A percentile compares a stretch with the other conserved stretches of the same genome.
Evolutionary conservation across 2,329 filamentous ascomycete species (phyloP).

Genomic region (Calycina herbarum): DNA sequence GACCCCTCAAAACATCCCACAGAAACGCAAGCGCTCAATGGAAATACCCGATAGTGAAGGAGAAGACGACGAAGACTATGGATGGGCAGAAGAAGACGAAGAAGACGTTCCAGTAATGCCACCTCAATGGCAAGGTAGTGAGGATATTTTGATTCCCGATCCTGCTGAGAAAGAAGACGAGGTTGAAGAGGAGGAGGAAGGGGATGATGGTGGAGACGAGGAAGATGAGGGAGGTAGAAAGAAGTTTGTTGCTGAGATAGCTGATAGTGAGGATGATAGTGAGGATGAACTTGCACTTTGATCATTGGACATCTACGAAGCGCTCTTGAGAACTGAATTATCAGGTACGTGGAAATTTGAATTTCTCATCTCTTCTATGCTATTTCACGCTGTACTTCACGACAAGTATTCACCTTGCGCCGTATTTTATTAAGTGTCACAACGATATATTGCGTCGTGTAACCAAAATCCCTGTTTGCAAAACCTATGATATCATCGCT

Average conservation of each 20-base stretch:
- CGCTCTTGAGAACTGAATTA: not conserved
- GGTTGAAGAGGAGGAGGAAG: conserved; percentile 22
- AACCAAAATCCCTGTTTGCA: not conserved
- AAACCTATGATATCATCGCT: conserved; percentile 2
- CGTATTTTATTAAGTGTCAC: no score
- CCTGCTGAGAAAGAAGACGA: conserved; percentile 25
- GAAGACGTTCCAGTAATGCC: conserved; percentile 58
- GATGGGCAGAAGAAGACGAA: conserved; percentile 69
- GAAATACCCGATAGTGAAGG: conserved; percentile 63
- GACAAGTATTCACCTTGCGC: no score
- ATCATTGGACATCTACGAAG: not conserved
- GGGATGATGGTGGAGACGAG: conserved; percentile 9
- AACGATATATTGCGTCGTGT: not conserved
- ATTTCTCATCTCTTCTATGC: no score
- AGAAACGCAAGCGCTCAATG: conserved; percentile 64
- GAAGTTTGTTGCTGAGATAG: conserved; percentile 8
- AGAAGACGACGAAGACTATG: conserved; percentile 65
- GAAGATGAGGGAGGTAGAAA: conserved; percentile 8
- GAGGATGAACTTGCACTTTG: conserved; percentile 26
- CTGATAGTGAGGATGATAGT: conserved; percentile 26
- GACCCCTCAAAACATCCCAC: conserved; percentile 39
- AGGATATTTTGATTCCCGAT: conserved; percentile 54
- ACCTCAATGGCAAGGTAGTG: conserved; percentile 68
- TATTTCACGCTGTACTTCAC: no score
- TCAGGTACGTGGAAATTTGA: not conserved